Percentiles rank a stretch among this genome's conserved stretches.
phyloP scores from a whole-genome alignment of 345 rosid species.

The Camelina sativa region DNA sequence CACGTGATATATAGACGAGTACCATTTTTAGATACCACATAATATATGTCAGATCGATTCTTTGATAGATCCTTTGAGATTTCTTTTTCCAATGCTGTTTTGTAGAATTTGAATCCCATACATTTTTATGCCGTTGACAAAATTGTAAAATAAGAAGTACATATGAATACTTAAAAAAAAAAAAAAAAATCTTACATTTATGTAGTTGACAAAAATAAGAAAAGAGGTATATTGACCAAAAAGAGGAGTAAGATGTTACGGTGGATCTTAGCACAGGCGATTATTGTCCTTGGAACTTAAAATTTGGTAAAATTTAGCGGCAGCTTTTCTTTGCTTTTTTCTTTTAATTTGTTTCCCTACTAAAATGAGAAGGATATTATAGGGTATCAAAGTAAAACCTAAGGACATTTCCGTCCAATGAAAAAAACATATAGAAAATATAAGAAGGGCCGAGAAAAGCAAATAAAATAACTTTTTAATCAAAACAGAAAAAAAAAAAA shows the following conservation, averaged over 20 bases:
- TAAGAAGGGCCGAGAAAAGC: conserved; percentile 61
- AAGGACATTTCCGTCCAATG: conserved; percentile 48
- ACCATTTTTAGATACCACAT: neutral
- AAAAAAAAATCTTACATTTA: neutral
- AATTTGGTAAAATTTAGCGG: conserved; percentile 48
- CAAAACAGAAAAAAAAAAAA: conserved; percentile 42
- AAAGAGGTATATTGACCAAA: neutral
- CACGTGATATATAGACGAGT: conserved; percentile 24
- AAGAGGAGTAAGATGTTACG: neutral
- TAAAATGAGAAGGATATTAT: conserved; percentile 12
- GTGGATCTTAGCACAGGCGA: conserved; percentile 23
- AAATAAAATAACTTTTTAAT: conserved; percentile 49
- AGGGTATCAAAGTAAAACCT: conserved; percentile 24
- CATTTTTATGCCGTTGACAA: neutral
- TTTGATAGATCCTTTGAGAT: neutral
- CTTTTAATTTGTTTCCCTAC: neutral
- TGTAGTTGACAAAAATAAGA: neutral
- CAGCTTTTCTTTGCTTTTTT: conserved; percentile 47
- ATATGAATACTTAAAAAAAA: too few relatives aligned
- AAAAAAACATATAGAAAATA: conserved; percentile 47
- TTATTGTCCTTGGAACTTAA: neutral
- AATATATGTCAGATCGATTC: neutral
- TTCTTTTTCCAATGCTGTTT: neutral
- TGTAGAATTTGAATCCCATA: neutral
- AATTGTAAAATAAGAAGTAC: neutral